Evolutionary conservation across 1,284 basidiomycete species (phyloP).

Genomic region (Puccinia coronata): DNA sequence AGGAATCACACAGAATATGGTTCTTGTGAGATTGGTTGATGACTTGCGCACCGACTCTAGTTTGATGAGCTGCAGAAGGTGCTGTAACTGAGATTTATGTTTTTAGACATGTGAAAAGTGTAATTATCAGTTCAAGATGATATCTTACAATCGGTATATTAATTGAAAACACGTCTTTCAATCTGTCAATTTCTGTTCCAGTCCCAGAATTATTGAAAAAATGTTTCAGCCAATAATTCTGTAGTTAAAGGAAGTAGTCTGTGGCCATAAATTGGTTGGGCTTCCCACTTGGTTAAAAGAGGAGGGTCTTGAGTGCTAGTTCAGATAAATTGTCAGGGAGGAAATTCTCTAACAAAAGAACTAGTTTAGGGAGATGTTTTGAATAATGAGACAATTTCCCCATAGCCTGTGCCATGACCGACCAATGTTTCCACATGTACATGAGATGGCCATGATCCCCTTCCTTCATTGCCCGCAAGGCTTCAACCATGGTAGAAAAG

Average conservation of each 20-base stretch:
- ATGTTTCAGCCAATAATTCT: slow-evolving; percentile 37
- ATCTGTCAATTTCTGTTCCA: slow-evolving; percentile 4
- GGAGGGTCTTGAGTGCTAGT: neutral
- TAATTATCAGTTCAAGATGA: neutral
- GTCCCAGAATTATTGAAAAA: slow-evolving; percentile 17
- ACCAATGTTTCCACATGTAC: neutral
- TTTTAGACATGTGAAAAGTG: too few relatives aligned
- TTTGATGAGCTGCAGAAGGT: neutral
- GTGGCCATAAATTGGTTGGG: slow-evolving; percentile 3
- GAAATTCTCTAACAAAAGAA: neutral
- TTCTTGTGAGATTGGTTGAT: neutral
- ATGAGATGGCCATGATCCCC: slow-evolving; percentile 19
- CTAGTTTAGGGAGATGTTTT: neutral
- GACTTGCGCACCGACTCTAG: neutral
- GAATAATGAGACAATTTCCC: neutral
- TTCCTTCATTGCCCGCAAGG: neutral
- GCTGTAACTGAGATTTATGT: neutral
- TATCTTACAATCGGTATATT: neutral
- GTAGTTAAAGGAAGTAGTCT: slow-evolving; percentile 1
- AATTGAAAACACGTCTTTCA: neutral
- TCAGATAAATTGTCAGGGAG: neutral
- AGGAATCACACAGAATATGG: neutral
- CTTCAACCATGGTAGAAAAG: slow-evolving; percentile 16
- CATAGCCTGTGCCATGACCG: slow-evolving; percentile 3
- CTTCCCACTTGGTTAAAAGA: neutral